These are phyloP conservation scores for Boletellus ananiceps DNA, from an alignment of 768 basidiomycete genomes.

Conservation along the genomic window DNA sequence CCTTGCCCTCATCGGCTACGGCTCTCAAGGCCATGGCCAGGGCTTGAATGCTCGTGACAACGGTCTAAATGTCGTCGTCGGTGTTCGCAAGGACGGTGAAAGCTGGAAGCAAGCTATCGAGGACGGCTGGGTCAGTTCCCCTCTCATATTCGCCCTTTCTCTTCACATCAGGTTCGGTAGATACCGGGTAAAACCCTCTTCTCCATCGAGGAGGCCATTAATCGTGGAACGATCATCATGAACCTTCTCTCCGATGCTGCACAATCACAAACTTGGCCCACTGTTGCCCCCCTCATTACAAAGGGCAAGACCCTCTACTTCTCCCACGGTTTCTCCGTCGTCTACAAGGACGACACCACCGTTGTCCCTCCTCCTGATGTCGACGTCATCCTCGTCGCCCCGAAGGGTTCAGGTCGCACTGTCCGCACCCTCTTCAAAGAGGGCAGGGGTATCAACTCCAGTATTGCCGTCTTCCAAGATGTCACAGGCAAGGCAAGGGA, in stretches of 20 bases:
- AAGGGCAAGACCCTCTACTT: conserved; percentile 99
- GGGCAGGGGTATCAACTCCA: conserved; percentile 97
- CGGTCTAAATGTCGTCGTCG: conserved; percentile 96
- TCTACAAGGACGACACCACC: conserved; percentile 96
- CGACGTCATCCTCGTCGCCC: conserved; percentile 98
- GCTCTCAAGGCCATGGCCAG: conserved; percentile 98
- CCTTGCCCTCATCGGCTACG: conserved; percentile 97
- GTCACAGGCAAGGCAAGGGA: conserved; percentile 97
- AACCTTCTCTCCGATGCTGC: conserved; percentile 98
- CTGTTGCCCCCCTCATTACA: conserved; percentile 89
- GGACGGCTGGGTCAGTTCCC: conserved; percentile 84
- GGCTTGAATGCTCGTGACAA: conserved; percentile 99
- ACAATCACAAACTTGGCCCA: conserved; percentile 94
- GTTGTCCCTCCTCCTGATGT: conserved; percentile 90
- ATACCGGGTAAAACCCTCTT: conserved; percentile 97
- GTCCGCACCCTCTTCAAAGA: conserved; percentile 99
- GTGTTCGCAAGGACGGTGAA: conserved; percentile 95
- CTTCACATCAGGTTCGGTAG: conserved; percentile 31
- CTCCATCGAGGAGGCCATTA: conserved; percentile 96
- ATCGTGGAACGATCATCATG: conserved; percentile 97
- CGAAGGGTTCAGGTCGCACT: conserved; percentile 97
- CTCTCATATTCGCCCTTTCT: not conserved
- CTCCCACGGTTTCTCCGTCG: conserved; percentile 98
- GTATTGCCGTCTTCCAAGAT: conserved; percentile 93
- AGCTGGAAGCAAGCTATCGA: conserved; percentile 94